Evolutionary conservation across 2,329 filamentous ascomycete genomes (phyloP).

Genomic region (Sarocladiaceae sp.): DNA sequence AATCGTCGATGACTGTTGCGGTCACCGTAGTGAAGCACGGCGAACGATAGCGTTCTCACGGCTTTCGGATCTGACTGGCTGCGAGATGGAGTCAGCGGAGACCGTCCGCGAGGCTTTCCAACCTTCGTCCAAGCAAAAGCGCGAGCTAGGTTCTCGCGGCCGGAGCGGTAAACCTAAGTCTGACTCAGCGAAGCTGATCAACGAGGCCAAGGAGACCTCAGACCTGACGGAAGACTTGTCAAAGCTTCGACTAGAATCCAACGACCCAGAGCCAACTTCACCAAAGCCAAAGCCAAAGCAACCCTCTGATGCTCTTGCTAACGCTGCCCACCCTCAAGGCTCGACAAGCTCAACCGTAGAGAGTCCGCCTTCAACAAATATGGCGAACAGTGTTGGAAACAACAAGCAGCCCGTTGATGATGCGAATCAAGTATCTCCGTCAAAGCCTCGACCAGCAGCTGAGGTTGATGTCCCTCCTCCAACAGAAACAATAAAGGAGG

Average conservation of each 20-base stretch:
- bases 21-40: constrained; percentile 63
- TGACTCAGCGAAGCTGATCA: background rate
- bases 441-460: no score
- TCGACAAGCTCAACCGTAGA: no score
- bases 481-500: no score
- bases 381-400: no score
- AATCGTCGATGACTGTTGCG: constrained; percentile 81
- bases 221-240: background rate
- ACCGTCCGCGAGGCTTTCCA: constrained; percentile 36
- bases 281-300: background rate
- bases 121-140: background rate
- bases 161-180: background rate
- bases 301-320: no score
- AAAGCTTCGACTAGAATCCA: constrained; percentile 10
- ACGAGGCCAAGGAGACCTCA: background rate
- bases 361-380: no score
- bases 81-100: constrained; percentile 53
- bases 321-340: background rate
- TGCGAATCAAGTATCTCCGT: no score
- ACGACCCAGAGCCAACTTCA: background rate
- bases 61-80: constrained; percentile 70
- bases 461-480: no score
- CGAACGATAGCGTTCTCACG: constrained; percentile 65
- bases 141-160: no score
- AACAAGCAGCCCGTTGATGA: no score